Percentiles rank a stretch among this genome's conserved stretches.
phyloP scores from a whole-genome alignment of 495 filamentous ascomycete species.

The Penicillium taxi region DNA sequence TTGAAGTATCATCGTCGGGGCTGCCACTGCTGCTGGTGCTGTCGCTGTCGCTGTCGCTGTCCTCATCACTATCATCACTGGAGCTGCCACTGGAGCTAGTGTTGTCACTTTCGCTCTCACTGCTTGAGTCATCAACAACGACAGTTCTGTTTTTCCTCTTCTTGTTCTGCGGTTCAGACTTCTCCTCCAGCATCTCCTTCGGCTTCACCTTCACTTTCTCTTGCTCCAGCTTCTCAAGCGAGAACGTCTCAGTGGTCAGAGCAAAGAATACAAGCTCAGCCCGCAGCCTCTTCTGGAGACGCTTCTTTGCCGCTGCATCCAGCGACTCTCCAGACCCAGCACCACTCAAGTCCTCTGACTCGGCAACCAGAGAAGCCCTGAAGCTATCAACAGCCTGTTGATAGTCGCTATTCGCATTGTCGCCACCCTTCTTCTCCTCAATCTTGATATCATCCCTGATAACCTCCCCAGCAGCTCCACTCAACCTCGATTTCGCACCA shows the following conservation, averaged over 20 bases:
- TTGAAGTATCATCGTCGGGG: conserved; percentile 6
- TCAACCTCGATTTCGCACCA: conserved; percentile 49
- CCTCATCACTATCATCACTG: conserved; percentile 8
- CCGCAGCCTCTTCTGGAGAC: conserved; percentile 36
- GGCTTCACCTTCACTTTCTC: conserved; percentile 23
- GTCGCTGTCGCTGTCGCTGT: conserved; percentile 20
- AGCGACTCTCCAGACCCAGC: conserved; percentile 27
- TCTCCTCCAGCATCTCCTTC: no score
- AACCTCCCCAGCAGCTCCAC: conserved; percentile 52
- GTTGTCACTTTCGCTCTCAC: conserved; percentile 33
- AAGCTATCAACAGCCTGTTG: conserved; percentile 45
- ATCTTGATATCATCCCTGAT: conserved; percentile 37
- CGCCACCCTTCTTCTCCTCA: conserved; percentile 2
- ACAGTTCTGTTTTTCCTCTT: conserved; percentile 51
- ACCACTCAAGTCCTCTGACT: conserved; percentile 24
- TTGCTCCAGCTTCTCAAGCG: conserved; percentile 20
- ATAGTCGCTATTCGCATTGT: conserved; percentile 38
- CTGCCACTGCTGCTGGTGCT: conserved; percentile 18
- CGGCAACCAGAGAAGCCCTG: conserved; percentile 22
- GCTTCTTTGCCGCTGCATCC: conserved; percentile 32
- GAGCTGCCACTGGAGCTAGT: conserved; percentile 11
- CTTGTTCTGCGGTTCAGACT: conserved; percentile 37
- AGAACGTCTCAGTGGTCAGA: conserved; percentile 29
- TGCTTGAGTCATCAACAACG: conserved; percentile 40
- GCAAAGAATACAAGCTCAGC: conserved; percentile 41